Conservation (phyloP, 371 early-diverging fungal species). For the Mucor irregularis region DNA sequence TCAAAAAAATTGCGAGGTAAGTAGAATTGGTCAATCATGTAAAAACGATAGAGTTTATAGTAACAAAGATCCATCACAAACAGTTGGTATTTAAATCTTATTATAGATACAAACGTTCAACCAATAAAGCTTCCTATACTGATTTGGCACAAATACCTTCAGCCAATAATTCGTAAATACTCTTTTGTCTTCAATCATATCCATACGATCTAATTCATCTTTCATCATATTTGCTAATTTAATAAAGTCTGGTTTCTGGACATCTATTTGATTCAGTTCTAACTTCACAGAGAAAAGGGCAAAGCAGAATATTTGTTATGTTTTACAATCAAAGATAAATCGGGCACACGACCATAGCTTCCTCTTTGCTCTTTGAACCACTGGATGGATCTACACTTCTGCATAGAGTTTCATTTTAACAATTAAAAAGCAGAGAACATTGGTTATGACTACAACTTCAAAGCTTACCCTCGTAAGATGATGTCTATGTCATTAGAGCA, state of each 20-base stretch:
- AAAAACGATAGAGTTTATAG: constrained; percentile 1
- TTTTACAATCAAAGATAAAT: neutral
- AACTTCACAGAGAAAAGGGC: constrained; percentile 4
- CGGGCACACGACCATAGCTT: neutral
- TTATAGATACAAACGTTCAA: neutral
- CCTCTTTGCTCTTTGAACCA: neutral
- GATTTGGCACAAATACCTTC: neutral
- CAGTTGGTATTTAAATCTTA: neutral
- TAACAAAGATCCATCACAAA: neutral
- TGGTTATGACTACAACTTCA: neutral
- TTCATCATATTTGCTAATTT: constrained; percentile 8
- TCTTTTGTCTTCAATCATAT: neutral
- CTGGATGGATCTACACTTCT: neutral
- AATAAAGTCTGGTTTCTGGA: constrained; percentile 2
- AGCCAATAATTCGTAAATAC: neutral
- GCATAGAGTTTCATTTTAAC: neutral
- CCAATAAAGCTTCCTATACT: neutral
- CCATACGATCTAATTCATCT: constrained; percentile 6
- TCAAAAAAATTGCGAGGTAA: neutral
- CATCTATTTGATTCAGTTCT: neutral
- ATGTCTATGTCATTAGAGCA: neutral
- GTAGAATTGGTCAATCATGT: neutral
- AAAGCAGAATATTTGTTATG: neutral
- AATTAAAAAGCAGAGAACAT: neutral
- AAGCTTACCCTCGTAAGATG: neutral